Evolutionary conservation across 441 rosid species (phyloP), one percentile per base, ranked within the genome.

Genomic region (Arabidopsis lyrata): DNA sequence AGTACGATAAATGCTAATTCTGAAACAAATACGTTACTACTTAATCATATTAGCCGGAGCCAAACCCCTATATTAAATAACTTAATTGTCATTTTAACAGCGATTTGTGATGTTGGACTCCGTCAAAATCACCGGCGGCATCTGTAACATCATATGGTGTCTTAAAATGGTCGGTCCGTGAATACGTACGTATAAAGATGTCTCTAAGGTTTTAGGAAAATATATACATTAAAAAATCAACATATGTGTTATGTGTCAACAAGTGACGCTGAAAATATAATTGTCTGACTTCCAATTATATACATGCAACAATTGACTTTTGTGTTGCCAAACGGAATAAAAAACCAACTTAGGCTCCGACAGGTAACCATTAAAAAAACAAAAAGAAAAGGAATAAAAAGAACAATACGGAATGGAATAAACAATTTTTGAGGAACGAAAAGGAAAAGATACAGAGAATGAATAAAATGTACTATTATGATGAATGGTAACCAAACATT

Each of bases 81-180:
- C 32, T 42, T 36, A 73, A 55, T 56, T 64, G 58, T 64, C 77
- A 16, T 56, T 56, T 47, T 36, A 64, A 55, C 58, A 15, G 59
- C 66, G 32, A 57, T 36, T 32, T 58, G 42, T 66, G 15, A 29
- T 65, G 66, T 65, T 65, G 52, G 77, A 66, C 77, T 66, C 53
- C 57, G 63, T 75, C 74, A 75, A 60, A 68, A 49, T 68, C 74
- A 67, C 59, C 74, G 49, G 73, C 52, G 49, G 38, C 39, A 66
- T 50, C 38, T 60, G 22, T 60, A 66, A 52, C 55, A 41, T 42
- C 67, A 60, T 39, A 60, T 29, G 58, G 18, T 68, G 69, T 60
- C 53, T 34, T 20, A 3, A 52, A 53, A 75, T 53, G 54, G 74
- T 75, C 79, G 65, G 74, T 55, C 70, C 36, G 5, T 45, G 31